phyloP scores from a whole-genome alignment of 1,284 basidiomycete species.

The Microbotryum lychnidis-dioicae region DNA sequence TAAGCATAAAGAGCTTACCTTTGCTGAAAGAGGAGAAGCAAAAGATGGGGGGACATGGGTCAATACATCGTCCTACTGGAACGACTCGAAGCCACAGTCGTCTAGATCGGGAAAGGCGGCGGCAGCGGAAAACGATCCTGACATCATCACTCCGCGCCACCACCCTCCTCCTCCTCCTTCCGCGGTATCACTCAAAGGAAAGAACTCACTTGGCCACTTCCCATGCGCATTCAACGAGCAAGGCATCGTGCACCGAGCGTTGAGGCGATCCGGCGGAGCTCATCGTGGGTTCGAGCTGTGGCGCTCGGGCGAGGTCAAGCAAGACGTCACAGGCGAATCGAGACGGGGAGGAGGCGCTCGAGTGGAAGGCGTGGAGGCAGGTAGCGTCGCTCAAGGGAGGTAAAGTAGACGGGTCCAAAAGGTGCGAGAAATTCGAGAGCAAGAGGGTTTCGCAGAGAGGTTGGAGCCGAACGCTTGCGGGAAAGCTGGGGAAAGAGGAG shows the following conservation, averaged over 20 bases:
- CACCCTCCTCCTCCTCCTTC: neutral
- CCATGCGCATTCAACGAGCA: slow-evolving; percentile 19
- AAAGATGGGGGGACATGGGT: neutral
- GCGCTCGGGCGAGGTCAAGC: no score
- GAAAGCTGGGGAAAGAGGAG: no score
- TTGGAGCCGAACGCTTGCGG: no score
- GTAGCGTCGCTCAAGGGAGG: no score
- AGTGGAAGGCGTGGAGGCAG: no score
- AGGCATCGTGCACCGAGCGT: neutral
- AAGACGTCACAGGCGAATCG: no score
- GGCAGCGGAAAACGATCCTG: no score
- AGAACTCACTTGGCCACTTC: slow-evolving; percentile 27
- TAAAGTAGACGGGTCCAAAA: no score
- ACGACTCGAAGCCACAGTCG: neutral
- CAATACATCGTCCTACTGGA: neutral
- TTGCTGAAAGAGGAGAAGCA: slow-evolving; percentile 10
- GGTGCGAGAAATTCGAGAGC: no score
- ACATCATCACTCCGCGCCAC: neutral
- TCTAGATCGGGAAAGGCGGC: neutral
- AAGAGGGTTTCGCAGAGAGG: no score
- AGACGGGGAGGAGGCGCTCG: no score
- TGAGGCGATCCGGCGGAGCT: neutral
- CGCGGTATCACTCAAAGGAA: neutral
- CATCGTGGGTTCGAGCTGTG: no score
- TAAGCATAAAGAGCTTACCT: slow-evolving; percentile 3